Evolutionary conservation across 257 asterid species (phyloP).

Genomic region (Ehretia macrophylla): DNA sequence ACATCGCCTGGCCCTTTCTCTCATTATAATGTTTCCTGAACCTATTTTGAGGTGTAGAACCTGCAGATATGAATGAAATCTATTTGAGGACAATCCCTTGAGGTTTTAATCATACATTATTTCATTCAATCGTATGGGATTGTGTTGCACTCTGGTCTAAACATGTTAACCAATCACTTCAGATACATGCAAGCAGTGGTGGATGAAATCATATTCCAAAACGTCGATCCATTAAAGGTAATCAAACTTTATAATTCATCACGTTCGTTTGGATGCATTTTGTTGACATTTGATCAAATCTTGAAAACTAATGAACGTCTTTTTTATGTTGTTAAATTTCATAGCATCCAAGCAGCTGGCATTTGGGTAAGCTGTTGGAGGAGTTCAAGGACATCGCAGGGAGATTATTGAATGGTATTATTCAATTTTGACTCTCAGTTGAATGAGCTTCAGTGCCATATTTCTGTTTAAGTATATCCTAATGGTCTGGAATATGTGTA

Average conservation of each 20-base stretch:
- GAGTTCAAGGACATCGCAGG: conserved; percentile 65
- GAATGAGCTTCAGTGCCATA: not conserved
- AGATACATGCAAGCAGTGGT: conserved; percentile 99
- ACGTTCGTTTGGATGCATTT: conserved; percentile 4
- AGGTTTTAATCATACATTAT: not conserved
- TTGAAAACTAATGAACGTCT: not conserved
- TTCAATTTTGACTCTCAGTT: conserved; percentile 3
- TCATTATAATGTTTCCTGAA: not conserved
- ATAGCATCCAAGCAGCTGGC: conserved; percentile 90
- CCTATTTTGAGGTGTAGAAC: not conserved
- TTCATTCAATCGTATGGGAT: not conserved
- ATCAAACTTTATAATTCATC: conserved; percentile 15
- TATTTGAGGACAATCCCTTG: not conserved
- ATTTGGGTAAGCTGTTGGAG: conserved; percentile 58
- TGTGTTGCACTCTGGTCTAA: not conserved
- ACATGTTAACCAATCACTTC: not conserved
- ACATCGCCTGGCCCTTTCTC: not conserved
- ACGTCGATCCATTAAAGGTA: conserved; percentile 76
- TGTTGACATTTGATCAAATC: conserved; percentile 4
- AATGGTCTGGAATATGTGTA: conserved; percentile 26
- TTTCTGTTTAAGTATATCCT: conserved; percentile 5
- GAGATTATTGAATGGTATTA: conserved; percentile 48
- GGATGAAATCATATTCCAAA: conserved; percentile 68
- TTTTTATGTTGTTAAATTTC: conserved; percentile 22
- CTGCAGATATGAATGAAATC: not conserved